phyloP scores from a whole-genome alignment of 2,329 filamentous ascomycete genomes.

The Clarireedia paspali region DNA sequence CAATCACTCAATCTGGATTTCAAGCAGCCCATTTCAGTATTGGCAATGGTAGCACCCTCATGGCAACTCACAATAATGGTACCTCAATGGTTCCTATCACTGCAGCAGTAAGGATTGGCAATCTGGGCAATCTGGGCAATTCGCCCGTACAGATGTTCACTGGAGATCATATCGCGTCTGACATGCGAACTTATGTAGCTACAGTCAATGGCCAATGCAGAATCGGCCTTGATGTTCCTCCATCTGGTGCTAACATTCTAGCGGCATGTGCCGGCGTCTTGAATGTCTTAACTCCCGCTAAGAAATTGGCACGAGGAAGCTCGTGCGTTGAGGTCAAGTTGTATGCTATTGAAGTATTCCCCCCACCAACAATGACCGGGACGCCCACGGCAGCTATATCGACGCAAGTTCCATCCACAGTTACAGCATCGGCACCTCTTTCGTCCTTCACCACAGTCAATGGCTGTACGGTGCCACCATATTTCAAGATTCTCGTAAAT shows the following conservation, averaged over 20 bases:
- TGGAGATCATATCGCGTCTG: constrained; percentile 3
- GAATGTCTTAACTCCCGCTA: constrained; percentile 12
- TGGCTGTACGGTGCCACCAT: constrained; percentile 11
- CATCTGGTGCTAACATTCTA: constrained; percentile 5
- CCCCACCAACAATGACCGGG: neutral
- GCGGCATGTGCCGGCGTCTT: constrained; percentile 12
- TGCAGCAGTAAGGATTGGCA: constrained; percentile 7
- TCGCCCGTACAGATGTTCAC: constrained; percentile 14
- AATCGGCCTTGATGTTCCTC: constrained; percentile 4
- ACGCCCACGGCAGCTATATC: neutral
- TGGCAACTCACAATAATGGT: neutral
- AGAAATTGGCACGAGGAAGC: neutral
- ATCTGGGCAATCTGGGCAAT: constrained; percentile 12
- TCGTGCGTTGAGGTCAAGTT: constrained; percentile 5
- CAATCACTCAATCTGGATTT: neutral
- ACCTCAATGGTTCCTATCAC: neutral
- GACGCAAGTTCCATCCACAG: neutral
- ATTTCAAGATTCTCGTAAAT: constrained; percentile 13
- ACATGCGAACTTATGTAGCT: constrained; percentile 9
- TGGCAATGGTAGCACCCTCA: neutral
- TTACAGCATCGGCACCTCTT: neutral
- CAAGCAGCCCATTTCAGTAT: constrained; percentile 10
- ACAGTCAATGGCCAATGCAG: constrained; percentile 6
- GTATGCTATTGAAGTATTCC: constrained; percentile 6
- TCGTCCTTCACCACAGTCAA: neutral